These are phyloP conservation scores for Tinospora cordifolia DNA, from an alignment of 164 flowering plant species.

Conservation along the genomic window DNA sequence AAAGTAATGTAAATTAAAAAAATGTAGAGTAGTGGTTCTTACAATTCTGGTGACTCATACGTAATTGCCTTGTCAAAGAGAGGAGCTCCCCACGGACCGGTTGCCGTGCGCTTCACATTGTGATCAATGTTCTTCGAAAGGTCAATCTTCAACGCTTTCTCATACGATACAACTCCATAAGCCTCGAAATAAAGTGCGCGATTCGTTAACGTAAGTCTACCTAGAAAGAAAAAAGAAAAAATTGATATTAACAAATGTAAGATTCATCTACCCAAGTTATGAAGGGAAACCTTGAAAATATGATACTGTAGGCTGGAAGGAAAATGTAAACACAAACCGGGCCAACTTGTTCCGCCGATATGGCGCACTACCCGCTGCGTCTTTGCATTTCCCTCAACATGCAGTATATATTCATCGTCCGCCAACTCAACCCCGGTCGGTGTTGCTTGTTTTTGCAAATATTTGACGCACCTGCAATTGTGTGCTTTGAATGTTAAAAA, in stretches of 20 bases:
- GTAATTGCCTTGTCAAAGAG: constrained; percentile 81
- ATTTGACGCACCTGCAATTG: constrained; percentile 49
- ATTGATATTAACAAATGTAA: neutral
- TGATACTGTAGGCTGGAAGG: neutral
- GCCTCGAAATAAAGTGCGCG: constrained; percentile 95
- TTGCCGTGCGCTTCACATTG: constrained; percentile 50
- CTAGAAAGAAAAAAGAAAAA: constrained; percentile 30
- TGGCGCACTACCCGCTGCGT: constrained; percentile 84
- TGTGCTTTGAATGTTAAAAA: neutral
- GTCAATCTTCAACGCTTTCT: constrained; percentile 72
- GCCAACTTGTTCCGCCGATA: constrained; percentile 86
- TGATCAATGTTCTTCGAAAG: constrained; percentile 54
- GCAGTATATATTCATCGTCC: constrained; percentile 79
- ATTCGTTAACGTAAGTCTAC: constrained; percentile 82
- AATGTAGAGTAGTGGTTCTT: constrained; percentile 24
- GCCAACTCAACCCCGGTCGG: constrained; percentile 59
- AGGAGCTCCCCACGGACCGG: constrained; percentile 99
- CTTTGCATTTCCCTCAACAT: constrained; percentile 81
- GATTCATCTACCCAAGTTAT: neutral
- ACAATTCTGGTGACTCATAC: constrained; percentile 70
- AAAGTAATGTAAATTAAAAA: too few relatives aligned
- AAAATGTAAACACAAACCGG: constrained; percentile 40
- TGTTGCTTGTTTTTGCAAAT: constrained; percentile 56
- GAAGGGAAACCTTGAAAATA: neutral
- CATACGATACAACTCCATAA: constrained; percentile 56